These are phyloP conservation scores for Exophiala phaeomuriformis DNA, from an alignment of 2,329 filamentous ascomycete genomes.

Conservation along the genomic window DNA sequence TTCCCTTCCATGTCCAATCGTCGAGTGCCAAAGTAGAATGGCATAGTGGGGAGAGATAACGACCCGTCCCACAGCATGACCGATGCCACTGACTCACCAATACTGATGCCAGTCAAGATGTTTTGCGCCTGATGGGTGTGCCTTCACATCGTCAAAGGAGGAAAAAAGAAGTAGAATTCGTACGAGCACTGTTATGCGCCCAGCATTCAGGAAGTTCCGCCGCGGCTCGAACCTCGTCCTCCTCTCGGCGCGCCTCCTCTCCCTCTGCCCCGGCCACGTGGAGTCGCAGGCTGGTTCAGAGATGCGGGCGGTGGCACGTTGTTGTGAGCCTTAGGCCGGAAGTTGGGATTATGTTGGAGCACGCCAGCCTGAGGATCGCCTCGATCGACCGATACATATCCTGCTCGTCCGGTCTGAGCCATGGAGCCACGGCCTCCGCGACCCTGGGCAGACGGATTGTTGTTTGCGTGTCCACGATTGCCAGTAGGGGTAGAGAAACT, in stretches of 20 bases:
- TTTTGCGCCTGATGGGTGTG: too few species aligned
- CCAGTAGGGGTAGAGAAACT: conserved; percentile 15
- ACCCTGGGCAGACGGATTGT: conserved; percentile 6
- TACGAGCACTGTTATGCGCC: too few species aligned
- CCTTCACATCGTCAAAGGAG: not conserved
- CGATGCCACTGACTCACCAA: conserved; percentile 16
- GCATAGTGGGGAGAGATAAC: conserved; percentile 14
- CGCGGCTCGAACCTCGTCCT: conserved; percentile 29
- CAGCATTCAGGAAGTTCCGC: conserved; percentile 19
- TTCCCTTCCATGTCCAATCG: not conserved
- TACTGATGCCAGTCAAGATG: not conserved
- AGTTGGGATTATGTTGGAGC: conserved; percentile 49
- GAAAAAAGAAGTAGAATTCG: too few species aligned
- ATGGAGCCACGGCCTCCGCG: conserved; percentile 10
- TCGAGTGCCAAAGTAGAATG: not conserved
- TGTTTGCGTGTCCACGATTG: conserved; percentile 6
- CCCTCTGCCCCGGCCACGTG: conserved; percentile 33
- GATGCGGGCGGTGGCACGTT: conserved; percentile 44
- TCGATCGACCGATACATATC: conserved; percentile 41
- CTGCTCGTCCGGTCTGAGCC: conserved; percentile 28
- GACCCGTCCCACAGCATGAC: conserved; percentile 11
- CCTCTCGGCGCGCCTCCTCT: conserved; percentile 30
- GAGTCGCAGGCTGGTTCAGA: conserved; percentile 29
- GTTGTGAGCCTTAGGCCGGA: conserved; percentile 48
- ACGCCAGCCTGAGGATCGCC: conserved; percentile 48